Evolutionary conservation across 306 rosid species (phyloP).

Genomic region (Cucurbita maxima): DNA sequence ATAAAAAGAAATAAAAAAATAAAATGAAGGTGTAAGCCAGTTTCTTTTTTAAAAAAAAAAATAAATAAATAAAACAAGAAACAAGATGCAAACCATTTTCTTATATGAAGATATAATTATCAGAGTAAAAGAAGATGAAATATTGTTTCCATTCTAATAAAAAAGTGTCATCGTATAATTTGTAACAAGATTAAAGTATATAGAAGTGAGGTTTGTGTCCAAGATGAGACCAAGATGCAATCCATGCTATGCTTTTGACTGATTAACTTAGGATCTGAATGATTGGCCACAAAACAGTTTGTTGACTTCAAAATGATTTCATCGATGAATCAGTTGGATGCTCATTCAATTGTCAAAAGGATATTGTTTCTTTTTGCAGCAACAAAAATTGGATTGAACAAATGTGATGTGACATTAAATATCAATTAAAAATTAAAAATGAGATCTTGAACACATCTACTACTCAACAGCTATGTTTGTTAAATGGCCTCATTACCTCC

Average conservation of each 20-base stretch:
- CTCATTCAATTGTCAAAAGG: not conserved
- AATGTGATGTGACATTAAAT: not conserved
- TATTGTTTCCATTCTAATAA: not conserved
- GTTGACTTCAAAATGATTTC: not conserved
- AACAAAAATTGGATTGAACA: not conserved
- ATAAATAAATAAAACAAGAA: no score
- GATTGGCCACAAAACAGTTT: not conserved
- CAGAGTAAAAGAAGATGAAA: not conserved
- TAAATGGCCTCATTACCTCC: conserved; percentile 51
- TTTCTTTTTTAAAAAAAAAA: no score
- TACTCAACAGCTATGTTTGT: not conserved
- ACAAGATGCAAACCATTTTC: not conserved
- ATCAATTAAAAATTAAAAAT: not conserved
- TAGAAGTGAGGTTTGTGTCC: not conserved
- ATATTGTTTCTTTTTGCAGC: not conserved
- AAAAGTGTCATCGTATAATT: not conserved
- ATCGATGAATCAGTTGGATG: not conserved
- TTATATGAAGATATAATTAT: no score
- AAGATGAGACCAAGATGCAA: not conserved
- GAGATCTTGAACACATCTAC: not conserved
- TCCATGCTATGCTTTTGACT: not conserved
- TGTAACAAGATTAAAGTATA: not conserved
- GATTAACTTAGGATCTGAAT: not conserved
- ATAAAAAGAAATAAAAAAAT: not conserved
- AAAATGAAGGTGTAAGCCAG: not conserved